phyloP scores from a whole-genome alignment of 129 eudicot species.

The Helianthus tuberosus region DNA sequence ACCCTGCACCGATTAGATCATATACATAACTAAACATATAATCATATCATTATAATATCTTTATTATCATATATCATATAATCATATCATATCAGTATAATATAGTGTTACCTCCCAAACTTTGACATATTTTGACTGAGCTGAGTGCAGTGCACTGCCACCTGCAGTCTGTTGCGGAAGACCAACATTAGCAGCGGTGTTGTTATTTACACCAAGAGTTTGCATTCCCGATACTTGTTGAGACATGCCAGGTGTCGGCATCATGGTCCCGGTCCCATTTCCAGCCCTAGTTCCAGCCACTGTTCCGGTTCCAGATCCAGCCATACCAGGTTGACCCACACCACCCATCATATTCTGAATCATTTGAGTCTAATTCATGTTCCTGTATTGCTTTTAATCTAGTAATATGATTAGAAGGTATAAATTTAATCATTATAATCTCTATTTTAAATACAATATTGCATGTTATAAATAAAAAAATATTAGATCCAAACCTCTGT shows the following conservation, averaged over 20 bases:
- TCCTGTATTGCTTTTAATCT: no score
- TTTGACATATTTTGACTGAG: slow-evolving; percentile 92
- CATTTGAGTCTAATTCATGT: no score
- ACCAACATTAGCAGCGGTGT: slow-evolving; percentile 62
- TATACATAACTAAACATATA: not conserved
- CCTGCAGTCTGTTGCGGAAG: slow-evolving; percentile 60
- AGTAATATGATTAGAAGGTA: no score
- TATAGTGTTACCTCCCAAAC: slow-evolving; percentile 91
- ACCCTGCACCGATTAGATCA: slow-evolving; percentile 62
- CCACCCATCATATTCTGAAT: slow-evolving; percentile 70
- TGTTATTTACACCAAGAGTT: slow-evolving; percentile 62
- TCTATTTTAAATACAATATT: no score
- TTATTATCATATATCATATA: not conserved
- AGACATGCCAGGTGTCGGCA: slow-evolving; percentile 53
- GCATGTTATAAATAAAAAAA: no score
- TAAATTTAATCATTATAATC: no score
- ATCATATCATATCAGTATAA: not conserved
- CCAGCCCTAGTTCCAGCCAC: slow-evolving; percentile 61
- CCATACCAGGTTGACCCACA: slow-evolving; percentile 49
- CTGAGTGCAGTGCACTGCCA: slow-evolving; percentile 51
- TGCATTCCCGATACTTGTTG: slow-evolving; percentile 77
- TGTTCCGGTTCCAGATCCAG: slow-evolving; percentile 53
- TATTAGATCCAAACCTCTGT: no score
- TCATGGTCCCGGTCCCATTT: slow-evolving; percentile 77
- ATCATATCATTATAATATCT: not conserved